phyloP scores from a whole-genome alignment of 495 filamentous ascomycete genomes.

The Trichocladium uniseriatum region DNA sequence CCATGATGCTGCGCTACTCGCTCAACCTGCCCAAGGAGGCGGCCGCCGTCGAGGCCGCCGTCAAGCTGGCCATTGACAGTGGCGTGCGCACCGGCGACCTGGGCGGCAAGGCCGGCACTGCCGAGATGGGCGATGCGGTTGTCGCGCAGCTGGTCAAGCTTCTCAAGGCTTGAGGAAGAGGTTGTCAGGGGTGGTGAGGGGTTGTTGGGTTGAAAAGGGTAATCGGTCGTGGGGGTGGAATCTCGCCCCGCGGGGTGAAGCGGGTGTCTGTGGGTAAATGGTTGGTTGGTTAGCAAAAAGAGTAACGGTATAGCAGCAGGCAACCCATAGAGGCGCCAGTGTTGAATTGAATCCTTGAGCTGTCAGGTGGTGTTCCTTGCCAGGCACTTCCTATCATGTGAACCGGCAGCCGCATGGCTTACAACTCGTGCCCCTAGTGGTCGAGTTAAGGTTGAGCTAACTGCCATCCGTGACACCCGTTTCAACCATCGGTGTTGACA shows the following conservation, averaged over 20 bases:
- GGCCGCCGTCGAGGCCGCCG: constrained; percentile 66
- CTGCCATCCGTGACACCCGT: no score
- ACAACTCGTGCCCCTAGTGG: no score
- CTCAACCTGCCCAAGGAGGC: constrained; percentile 67
- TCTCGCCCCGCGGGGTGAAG: no score
- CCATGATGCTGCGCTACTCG: constrained; percentile 89
- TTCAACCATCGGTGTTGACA: no score
- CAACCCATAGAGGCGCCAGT: not conserved
- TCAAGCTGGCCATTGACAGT: constrained; percentile 64
- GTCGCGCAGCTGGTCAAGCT: constrained; percentile 56
- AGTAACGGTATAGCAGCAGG: not conserved
- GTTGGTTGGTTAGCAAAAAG: not conserved
- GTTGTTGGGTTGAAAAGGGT: not conserved
- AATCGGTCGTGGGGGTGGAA: no score
- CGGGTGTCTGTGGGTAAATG: no score
- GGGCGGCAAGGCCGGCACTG: constrained; percentile 59
- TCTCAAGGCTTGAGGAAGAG: constrained; percentile 27
- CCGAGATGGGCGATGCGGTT: constrained; percentile 76
- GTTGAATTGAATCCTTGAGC: not conserved
- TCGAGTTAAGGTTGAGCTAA: no score
- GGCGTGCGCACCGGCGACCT: constrained; percentile 72
- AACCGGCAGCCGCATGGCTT: not conserved
- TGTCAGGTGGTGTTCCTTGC: not conserved
- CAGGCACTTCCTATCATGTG: not conserved
- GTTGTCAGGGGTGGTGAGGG: no score